These are phyloP conservation scores for Sphaerulina vaccinii DNA, from an alignment of 2,329 filamentous ascomycete species.

Conservation along the genomic window DNA sequence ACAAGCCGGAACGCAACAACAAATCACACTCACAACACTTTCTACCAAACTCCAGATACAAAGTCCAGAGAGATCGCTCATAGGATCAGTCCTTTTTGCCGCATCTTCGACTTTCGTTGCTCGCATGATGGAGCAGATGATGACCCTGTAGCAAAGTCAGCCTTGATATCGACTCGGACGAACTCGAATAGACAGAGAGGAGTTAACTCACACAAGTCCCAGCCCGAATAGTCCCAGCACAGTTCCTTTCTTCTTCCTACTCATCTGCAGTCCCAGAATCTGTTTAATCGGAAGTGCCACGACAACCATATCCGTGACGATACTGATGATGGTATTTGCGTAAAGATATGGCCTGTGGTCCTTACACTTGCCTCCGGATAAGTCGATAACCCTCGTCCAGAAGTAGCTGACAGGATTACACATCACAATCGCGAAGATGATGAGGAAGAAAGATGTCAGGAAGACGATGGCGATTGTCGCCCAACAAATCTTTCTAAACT, in stretches of 20 bases:
- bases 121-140: constrained; percentile 12
- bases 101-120: constrained; percentile 9
- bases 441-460: constrained; percentile 1
- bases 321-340: constrained; percentile 7
- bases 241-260: neutral
- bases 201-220: constrained; percentile 5
- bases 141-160: neutral
- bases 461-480: neutral
- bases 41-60: constrained; percentile 9
- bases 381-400: constrained; percentile 1
- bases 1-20: constrained; percentile 4
- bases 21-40: constrained; percentile 3
- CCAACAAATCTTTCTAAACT: constrained; percentile 1
- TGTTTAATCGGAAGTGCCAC: constrained; percentile 1
- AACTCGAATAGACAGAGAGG: neutral
- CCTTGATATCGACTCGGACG: neutral
- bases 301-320: neutral
- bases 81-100: constrained; percentile 1
- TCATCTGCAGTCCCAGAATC: constrained; percentile 5
- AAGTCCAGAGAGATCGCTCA: constrained; percentile 3
- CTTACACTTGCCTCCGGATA: neutral
- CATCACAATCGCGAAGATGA: constrained; percentile 5
- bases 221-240: constrained; percentile 5
- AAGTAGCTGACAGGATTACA: constrained; percentile 5
- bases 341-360: constrained; percentile 8